Evolutionary conservation across 371 early-diverging fungal species (phyloP).

Genomic region (Blakeslea trispora): DNA sequence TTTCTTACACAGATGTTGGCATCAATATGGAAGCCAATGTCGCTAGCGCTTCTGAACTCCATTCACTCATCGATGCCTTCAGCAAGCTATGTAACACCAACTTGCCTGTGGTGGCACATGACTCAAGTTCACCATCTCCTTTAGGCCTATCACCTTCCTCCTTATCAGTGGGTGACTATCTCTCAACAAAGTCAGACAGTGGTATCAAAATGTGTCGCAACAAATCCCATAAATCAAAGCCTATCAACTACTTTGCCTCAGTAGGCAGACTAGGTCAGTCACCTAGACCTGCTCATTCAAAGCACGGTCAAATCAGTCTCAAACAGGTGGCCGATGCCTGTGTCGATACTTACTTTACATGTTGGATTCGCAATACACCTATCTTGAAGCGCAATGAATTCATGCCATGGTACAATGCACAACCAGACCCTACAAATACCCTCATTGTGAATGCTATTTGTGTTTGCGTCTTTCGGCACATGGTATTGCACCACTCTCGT

Average conservation of each 20-base stretch:
- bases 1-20: conserved; percentile 35
- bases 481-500: conserved; percentile 38
- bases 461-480: conserved; percentile 35
- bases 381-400: conserved; percentile 42
- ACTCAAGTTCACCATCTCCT: conserved; percentile 8
- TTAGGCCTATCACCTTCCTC: conserved; percentile 18
- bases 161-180: conserved; percentile 13
- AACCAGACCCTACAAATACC: conserved; percentile 35
- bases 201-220: conserved; percentile 39
- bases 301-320: conserved; percentile 26
- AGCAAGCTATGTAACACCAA: conserved; percentile 25
- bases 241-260: conserved; percentile 43
- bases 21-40: conserved; percentile 40
- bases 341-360: conserved; percentile 42
- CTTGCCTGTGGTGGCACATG: conserved; percentile 16
- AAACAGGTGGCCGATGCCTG: conserved; percentile 45
- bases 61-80: conserved; percentile 36
- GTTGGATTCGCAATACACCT: conserved; percentile 45
- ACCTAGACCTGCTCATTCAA: conserved; percentile 23
- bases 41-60: conserved; percentile 33
- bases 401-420: conserved; percentile 40
- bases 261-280: conserved; percentile 33
- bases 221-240: conserved; percentile 33
- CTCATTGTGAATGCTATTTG: conserved; percentile 53
- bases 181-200: conserved; percentile 18